A percentile compares a stretch with the other conserved stretches of the same genome.
Evolutionary conservation across 1,284 basidiomycete genomes (phyloP).

Genomic region (Sparassis latifolia): DNA sequence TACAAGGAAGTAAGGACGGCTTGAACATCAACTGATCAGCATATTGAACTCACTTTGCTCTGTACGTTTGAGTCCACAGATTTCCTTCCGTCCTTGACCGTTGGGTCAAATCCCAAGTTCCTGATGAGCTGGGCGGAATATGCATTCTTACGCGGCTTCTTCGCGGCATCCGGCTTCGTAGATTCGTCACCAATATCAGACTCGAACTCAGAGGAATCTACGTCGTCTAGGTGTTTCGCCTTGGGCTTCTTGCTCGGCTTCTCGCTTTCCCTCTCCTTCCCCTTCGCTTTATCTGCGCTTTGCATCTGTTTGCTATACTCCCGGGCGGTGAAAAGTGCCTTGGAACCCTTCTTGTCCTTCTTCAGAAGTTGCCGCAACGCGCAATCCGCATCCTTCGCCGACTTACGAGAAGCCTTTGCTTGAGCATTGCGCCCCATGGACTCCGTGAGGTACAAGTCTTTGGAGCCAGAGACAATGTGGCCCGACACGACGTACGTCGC

Average conservation of each 20-base stretch:
- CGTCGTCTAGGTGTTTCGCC: constrained; percentile 5
- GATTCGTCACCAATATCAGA: constrained; percentile 4
- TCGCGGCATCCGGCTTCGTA: constrained; percentile 7
- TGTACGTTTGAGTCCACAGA: constrained; percentile 33
- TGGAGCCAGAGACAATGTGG: constrained; percentile 50
- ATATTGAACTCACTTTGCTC: constrained; percentile 42
- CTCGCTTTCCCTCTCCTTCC: constrained; percentile 19
- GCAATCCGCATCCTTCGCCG: constrained; percentile 52
- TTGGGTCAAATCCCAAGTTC: constrained; percentile 69
- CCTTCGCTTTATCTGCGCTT: constrained; percentile 11
- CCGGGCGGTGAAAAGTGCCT: constrained; percentile 48
- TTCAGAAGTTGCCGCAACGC: constrained; percentile 53
- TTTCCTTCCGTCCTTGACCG: constrained; percentile 41
- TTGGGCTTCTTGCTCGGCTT: constrained; percentile 17
- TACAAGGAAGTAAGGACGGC: constrained; percentile 18
- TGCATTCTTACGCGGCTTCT: constrained; percentile 32
- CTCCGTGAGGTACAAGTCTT: constrained; percentile 51
- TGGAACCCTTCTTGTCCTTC: constrained; percentile 58
- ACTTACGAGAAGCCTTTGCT: constrained; percentile 60
- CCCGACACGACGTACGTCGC: constrained; percentile 83
- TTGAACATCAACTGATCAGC: background rate
- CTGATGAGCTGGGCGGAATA: constrained; percentile 64
- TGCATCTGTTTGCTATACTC: constrained; percentile 30
- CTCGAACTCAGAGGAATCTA: constrained; percentile 6
- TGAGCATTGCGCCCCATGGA: constrained; percentile 70